Conservation (phyloP, 805 yeast genomes). For the Torulaspora quercuum region DNA sequence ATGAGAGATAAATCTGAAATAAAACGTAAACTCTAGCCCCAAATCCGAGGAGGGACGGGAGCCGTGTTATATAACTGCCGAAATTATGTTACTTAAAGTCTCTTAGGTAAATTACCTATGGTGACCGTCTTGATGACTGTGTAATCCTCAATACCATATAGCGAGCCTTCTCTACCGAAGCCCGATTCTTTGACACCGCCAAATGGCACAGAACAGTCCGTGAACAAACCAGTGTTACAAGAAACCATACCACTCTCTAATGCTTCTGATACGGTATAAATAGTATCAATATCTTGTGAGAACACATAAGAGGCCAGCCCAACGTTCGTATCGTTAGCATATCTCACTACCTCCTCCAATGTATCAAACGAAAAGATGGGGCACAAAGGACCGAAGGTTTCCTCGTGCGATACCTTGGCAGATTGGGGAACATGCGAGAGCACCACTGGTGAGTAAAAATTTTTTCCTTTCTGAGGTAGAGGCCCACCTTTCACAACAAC, state of each 20-base stretch:
- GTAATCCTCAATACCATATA: conserved; percentile 61
- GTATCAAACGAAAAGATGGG: conserved; percentile 54
- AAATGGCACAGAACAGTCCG: conserved; percentile 55
- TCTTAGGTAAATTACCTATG: conserved; percentile 41
- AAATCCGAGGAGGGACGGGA: too few species aligned
- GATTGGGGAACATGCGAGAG: conserved; percentile 49
- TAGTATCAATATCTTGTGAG: conserved; percentile 48
- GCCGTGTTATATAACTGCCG: too few species aligned
- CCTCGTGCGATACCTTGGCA: conserved; percentile 52
- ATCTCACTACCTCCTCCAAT: conserved; percentile 49
- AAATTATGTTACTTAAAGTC: too few species aligned
- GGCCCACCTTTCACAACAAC: conserved; percentile 52
- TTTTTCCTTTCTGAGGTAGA: conserved; percentile 46
- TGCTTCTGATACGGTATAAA: conserved; percentile 51
- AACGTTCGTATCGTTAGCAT: conserved; percentile 52
- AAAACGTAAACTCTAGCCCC: too few species aligned
- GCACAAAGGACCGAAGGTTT: conserved; percentile 65
- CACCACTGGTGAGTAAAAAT: conserved; percentile 55
- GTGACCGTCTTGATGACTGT: conserved; percentile 50
- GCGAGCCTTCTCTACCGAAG: conserved; percentile 66
- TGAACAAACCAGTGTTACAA: conserved; percentile 55
- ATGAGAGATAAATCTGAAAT: too few species aligned
- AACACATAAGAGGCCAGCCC: conserved; percentile 63
- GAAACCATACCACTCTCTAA: conserved; percentile 65
- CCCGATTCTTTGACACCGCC: conserved; percentile 68